Evolutionary conservation across 768 basidiomycete species (phyloP).

Genomic region (Gloeophyllum trabeum): DNA sequence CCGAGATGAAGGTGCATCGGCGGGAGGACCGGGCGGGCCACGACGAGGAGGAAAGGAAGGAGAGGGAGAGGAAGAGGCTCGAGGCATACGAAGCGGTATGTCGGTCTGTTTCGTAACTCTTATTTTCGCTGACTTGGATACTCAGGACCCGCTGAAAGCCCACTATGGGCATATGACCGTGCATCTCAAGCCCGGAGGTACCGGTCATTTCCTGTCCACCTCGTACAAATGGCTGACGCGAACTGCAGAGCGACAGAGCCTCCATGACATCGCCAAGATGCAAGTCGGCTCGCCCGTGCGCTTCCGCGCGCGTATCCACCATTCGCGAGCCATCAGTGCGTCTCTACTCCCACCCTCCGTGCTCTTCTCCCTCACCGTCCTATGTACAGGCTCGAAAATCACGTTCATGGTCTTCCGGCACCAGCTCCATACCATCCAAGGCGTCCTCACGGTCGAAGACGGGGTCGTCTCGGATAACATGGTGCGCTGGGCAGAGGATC

Average conservation of each 20-base stretch:
- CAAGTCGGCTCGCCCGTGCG: background rate
- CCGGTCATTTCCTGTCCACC: background rate
- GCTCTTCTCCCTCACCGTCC: too few relatives aligned
- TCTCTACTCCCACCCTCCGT: too few relatives aligned
- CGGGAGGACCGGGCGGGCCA: constrained; percentile 11
- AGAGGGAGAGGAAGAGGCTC: constrained; percentile 6
- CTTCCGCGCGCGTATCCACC: constrained; percentile 1
- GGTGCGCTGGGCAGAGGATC: constrained; percentile 28
- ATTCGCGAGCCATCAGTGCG: background rate
- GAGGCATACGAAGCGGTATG: constrained; percentile 1
- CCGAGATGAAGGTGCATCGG: constrained; percentile 13
- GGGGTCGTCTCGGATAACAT: constrained; percentile 30
- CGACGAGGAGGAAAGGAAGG: constrained; percentile 10
- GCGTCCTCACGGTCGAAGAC: constrained; percentile 8
- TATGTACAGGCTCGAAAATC: constrained; percentile 5
- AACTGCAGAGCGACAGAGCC: background rate
- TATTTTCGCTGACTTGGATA: background rate
- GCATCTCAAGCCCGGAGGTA: background rate
- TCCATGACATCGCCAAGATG: background rate
- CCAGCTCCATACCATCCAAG: constrained; percentile 10
- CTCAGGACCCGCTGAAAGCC: background rate
- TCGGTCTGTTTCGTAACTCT: background rate
- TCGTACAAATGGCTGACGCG: background rate
- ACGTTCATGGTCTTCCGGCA: constrained; percentile 12
- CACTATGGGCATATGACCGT: background rate